Evolutionary conservation across 345 rosid genomes (phyloP), one percentile per base, ranked within the genome.

Genomic region (Pugionium dolabratum): DNA sequence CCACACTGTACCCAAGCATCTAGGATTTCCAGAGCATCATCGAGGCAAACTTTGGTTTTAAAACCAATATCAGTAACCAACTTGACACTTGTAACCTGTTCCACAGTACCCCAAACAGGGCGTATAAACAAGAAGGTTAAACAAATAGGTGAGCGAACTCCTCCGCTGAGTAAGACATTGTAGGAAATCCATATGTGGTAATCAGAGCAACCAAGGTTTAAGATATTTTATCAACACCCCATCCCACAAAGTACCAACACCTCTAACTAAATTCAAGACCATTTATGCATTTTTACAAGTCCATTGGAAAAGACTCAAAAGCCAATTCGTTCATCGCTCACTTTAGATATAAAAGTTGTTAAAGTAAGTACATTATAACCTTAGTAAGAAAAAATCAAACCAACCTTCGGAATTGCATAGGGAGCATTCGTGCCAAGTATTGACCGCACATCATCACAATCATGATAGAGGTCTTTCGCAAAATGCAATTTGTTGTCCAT

Each of bases 351-450:
- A 65, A 9, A 5, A 51, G 61, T 58, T 42, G 60, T 43, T 34
- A 34, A 4, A 54, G 26, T 25, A 51, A 51, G 54, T 55, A 58
- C 60, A 51, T 11, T 9, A 54, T 62, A 54, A 46, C 7, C 54
- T 54, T 39, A 42, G 40, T 46, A 72, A 64, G 29, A 47, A 37
- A 45, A 18, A 62, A 56, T 58, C 33, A 62, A 71, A 76, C 93
- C 54, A 75, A 94, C 98, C 98, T 88, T 90, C 48, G 98, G 97
- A 78, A 84, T 81, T 62, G 86, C 83, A 72, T 84, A 93, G 2
- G 98, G 97, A 66, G 94, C 97, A 51, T 69, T 78, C 44, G 76
- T 72, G 64, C 98, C 98, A 30, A 93, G 85, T 59, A 90, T 71
- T 33, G 84, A 79, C 57, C 74, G 86, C 69, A 93, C 94, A 39